phyloP scores from a whole-genome alignment of 2,329 filamentous ascomycete genomes.

The Trichophyton rubrum region DNA sequence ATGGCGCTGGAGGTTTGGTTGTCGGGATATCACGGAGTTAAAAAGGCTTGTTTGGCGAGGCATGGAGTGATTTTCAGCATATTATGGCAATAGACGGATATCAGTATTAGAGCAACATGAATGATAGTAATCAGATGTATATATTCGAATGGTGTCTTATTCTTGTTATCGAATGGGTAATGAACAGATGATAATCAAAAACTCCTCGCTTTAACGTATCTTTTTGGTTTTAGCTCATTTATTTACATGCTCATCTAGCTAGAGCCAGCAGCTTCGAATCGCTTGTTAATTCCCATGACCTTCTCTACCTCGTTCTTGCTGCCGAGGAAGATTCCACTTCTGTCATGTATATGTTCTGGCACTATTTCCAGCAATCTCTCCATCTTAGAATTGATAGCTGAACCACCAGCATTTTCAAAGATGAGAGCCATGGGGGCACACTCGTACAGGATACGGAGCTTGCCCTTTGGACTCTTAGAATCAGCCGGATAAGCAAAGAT shows the following conservation, averaged over 20 bases:
- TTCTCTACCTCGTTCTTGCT: constrained; percentile 93
- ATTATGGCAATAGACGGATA: neutral
- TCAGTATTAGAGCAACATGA: neutral
- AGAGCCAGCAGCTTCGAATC: constrained; percentile 14
- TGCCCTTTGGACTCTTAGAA: constrained; percentile 97
- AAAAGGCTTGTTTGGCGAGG: neutral
- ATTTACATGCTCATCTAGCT: neutral
- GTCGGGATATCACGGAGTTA: neutral
- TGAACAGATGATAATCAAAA: neutral
- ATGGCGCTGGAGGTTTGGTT: neutral
- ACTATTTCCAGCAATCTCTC: constrained; percentile 76
- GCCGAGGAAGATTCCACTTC: constrained; percentile 89
- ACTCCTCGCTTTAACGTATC: neutral
- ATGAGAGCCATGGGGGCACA: constrained; percentile 98
- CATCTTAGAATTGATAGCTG: constrained; percentile 87
- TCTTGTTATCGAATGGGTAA: neutral
- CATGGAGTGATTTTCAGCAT: neutral
- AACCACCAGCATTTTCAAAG: constrained; percentile 94
- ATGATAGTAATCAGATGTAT: neutral
- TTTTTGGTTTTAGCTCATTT: neutral
- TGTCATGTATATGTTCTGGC: constrained; percentile 88
- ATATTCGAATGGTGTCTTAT: neutral
- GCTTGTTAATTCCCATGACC: constrained; percentile 70
- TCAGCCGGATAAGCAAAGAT: constrained; percentile 97
- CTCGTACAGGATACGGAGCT: constrained; percentile 93